Evolutionary conservation across 2,329 filamentous ascomycete genomes (phyloP).

Genomic region (Xylariaceae sp.): DNA sequence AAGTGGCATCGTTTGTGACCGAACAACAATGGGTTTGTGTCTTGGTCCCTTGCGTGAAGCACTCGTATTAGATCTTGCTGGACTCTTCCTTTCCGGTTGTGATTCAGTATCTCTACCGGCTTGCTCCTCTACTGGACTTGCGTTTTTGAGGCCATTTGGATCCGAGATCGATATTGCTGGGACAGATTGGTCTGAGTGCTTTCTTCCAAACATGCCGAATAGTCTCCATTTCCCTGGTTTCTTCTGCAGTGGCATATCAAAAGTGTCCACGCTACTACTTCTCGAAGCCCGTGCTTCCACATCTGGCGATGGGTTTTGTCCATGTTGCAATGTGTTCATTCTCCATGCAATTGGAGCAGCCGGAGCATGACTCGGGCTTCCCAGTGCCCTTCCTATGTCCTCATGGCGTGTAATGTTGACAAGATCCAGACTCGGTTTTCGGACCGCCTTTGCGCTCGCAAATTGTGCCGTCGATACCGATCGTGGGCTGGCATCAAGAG

Average conservation of each 20-base stretch:
- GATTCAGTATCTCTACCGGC: slow-evolving; percentile 1
- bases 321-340: slow-evolving; percentile 9
- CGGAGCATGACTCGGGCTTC: slow-evolving; percentile 57
- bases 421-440: slow-evolving; percentile 42
- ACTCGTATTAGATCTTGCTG: slow-evolving; percentile 37
- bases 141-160: slow-evolving; percentile 19
- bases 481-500: slow-evolving; percentile 40
- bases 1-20: slow-evolving; percentile 40
- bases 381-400: slow-evolving; percentile 70
- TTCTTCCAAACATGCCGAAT: slow-evolving; percentile 53
- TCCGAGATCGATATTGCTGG: slow-evolving; percentile 14
- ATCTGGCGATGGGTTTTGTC: slow-evolving; percentile 12
- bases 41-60: slow-evolving; percentile 31
- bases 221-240: slow-evolving; percentile 57
- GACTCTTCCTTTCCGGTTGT: slow-evolving; percentile 18
- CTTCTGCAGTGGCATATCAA: slow-evolving; percentile 32
- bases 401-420: slow-evolving; percentile 36
- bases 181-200: slow-evolving; percentile 29
- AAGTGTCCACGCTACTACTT: slow-evolving; percentile 18
- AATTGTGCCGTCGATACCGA: slow-evolving; percentile 28
- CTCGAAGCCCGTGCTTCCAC: slow-evolving; percentile 21
- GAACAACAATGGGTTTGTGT: slow-evolving; percentile 42
- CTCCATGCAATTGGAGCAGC: slow-evolving; percentile 21
- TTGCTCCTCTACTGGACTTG: slow-evolving; percentile 13
- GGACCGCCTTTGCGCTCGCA: slow-evolving; percentile 31